These are phyloP conservation scores for Xerocomus spinulosus DNA, from an alignment of 768 basidiomycete genomes.

Conservation along the genomic window DNA sequence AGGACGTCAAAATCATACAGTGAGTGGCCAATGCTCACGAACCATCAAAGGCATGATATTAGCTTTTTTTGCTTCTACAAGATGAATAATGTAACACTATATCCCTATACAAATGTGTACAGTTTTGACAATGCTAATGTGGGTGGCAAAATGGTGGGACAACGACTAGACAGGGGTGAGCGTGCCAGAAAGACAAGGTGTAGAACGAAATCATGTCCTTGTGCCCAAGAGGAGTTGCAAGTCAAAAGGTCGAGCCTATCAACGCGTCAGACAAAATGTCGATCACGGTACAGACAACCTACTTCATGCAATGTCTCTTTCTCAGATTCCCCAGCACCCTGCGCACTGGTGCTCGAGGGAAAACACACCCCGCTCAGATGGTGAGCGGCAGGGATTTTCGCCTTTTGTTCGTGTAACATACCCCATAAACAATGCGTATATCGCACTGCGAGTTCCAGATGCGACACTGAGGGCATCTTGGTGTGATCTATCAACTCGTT, in stretches of 20 bases:
- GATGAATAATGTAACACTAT: constrained; percentile 27
- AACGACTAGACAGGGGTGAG: not conserved
- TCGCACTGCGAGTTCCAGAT: constrained; percentile 60
- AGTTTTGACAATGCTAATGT: constrained; percentile 15
- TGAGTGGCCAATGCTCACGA: constrained; percentile 15
- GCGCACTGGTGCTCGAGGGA: constrained; percentile 34
- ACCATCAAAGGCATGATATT: not conserved
- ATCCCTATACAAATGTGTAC: constrained; percentile 13
- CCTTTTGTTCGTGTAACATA: constrained; percentile 45
- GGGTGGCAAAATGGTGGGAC: constrained; percentile 6
- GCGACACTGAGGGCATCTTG: constrained; percentile 50
- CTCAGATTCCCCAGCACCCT: constrained; percentile 24
- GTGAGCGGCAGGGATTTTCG: constrained; percentile 38
- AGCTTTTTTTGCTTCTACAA: constrained; percentile 15
- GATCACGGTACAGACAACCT: constrained; percentile 1
- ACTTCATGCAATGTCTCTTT: constrained; percentile 38
- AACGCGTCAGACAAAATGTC: not conserved
- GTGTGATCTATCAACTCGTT: constrained; percentile 41
- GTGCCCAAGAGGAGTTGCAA: constrained; percentile 48
- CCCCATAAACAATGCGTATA: constrained; percentile 63
- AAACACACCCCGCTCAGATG: constrained; percentile 43
- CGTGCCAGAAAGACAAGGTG: not conserved
- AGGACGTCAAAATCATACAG: constrained; percentile 51
- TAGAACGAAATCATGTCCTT: constrained; percentile 34
- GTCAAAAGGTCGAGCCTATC: constrained; percentile 50